Conservation (phyloP, 78 protist genomes). For the Creolimax fragrantissima region DNA sequence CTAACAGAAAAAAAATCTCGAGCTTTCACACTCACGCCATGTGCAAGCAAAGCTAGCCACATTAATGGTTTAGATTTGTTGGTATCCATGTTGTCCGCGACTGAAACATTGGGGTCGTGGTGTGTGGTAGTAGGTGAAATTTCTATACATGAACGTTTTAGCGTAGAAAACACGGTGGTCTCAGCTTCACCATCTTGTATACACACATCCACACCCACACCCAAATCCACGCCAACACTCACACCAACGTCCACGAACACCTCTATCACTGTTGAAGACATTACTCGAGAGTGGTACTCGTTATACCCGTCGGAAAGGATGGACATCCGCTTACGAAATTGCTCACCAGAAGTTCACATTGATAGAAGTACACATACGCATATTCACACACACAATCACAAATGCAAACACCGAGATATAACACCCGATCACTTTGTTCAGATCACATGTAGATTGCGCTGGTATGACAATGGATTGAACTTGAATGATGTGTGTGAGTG, state of each 20-base stretch:
- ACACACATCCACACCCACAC: background rate
- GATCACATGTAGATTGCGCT: background rate
- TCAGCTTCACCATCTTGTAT: background rate
- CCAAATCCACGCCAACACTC: background rate
- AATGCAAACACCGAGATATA: background rate
- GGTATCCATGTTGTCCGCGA: background rate
- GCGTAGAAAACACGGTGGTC: background rate
- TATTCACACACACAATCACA: background rate
- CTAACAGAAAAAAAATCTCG: background rate
- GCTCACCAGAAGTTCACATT: too few species aligned
- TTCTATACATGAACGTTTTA: background rate
- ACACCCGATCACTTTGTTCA: background rate
- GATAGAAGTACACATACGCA: background rate
- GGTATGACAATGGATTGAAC: background rate
- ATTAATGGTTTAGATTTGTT: background rate
- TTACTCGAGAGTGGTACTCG: background rate
- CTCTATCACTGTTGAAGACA: background rate
- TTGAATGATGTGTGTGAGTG: background rate
- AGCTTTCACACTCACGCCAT: background rate
- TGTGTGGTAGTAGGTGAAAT: background rate
- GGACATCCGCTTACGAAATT: background rate
- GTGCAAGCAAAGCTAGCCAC: too few species aligned
- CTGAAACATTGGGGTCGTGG: background rate
- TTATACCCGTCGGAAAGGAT: background rate
- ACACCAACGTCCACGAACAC: background rate